Conservation (phyloP, 73 alveolate genomes). For the Blepharisma japonicum region DNA sequence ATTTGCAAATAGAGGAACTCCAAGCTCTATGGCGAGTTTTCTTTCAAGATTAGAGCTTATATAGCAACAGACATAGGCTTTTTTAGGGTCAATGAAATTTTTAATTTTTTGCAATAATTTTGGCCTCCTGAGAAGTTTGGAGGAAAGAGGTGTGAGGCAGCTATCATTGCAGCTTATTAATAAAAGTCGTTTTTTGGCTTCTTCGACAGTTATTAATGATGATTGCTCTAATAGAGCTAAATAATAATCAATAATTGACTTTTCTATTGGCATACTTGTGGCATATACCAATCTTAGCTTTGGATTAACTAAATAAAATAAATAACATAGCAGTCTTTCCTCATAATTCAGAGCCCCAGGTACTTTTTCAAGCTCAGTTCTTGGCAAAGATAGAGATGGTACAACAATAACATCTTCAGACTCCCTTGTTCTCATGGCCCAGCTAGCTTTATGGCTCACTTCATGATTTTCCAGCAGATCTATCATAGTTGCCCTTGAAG, state of each 20-base stretch:
- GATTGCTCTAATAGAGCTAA: neutral
- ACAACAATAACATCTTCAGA: neutral
- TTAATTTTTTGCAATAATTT: neutral
- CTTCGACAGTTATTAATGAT: neutral
- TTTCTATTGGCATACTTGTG: neutral
- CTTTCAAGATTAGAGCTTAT: slow-evolving; percentile 9
- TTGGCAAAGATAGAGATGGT: neutral
- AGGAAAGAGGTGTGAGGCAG: neutral
- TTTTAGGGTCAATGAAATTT: neutral
- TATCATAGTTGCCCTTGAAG: too few relatives aligned
- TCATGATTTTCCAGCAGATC: too few relatives aligned
- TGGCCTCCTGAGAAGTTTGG: neutral
- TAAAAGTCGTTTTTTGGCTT: neutral
- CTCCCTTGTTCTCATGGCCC: too few relatives aligned
- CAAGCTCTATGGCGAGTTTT: neutral
- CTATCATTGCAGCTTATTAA: slow-evolving; percentile 4
- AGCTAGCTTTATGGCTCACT: too few relatives aligned
- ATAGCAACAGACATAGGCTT: neutral
- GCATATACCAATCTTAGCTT: neutral
- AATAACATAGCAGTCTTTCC: neutral
- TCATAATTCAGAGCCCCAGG: neutral
- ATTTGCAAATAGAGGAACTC: neutral
- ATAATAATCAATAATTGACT: neutral
- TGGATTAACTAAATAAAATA: neutral
- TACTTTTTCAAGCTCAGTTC: neutral